A percentile compares a stretch with the other conserved stretches of the same genome.
phyloP scores from a whole-genome alignment of 805 yeast species.

The Starmerella davenportii region DNA sequence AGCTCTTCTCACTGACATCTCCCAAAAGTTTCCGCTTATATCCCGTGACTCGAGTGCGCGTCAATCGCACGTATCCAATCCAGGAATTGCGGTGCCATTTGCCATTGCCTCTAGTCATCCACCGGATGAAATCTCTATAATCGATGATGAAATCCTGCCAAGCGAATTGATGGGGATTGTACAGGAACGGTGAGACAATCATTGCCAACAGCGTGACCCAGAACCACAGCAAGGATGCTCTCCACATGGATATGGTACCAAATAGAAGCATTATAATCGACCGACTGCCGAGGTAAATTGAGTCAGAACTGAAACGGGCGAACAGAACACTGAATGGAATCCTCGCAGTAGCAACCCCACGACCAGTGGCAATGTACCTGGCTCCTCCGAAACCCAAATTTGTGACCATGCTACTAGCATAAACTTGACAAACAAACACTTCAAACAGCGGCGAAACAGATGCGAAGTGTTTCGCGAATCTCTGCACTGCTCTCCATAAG shows the following conservation, averaged over 20 bases:
- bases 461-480: constrained; percentile 57
- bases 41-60: constrained; percentile 84
- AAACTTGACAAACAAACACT: constrained; percentile 86
- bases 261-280: constrained; percentile 52
- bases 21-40: constrained; percentile 57
- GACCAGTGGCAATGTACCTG: constrained; percentile 74
- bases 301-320: constrained; percentile 54
- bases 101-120: constrained; percentile 70
- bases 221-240: constrained; percentile 87
- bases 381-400: constrained; percentile 87
- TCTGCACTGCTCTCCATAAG: constrained; percentile 45
- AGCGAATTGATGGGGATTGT: constrained; percentile 95
- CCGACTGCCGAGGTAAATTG: constrained; percentile 63
- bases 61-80: constrained; percentile 53
- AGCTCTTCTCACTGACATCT: constrained; percentile 47
- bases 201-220: constrained; percentile 84
- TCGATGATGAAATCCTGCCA: constrained; percentile 93
- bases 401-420: constrained; percentile 55
- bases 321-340: constrained; percentile 53
- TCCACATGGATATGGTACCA: constrained; percentile 77
- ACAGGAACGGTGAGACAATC: constrained; percentile 79
- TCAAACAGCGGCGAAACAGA: constrained; percentile 85
- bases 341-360: constrained; percentile 83
- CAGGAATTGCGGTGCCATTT: constrained; percentile 55
- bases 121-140: constrained; percentile 78